phyloP scores from a whole-genome alignment of 495 filamentous ascomycete genomes.

The Gamarada debralockiae region DNA sequence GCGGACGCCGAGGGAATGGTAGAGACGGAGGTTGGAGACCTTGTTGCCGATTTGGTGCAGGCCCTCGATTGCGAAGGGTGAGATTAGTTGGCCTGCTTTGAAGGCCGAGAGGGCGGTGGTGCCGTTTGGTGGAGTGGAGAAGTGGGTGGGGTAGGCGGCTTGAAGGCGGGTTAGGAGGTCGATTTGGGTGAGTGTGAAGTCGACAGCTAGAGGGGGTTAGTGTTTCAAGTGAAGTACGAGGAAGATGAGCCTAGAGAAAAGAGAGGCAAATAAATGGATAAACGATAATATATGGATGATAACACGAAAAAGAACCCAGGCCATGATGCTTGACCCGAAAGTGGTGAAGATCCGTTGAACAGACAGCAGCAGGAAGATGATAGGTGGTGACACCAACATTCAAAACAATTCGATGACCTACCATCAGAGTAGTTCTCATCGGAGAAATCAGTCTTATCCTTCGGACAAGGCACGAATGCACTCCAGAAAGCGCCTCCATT shows the following conservation, averaged over 20 bases:
- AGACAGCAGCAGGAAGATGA: conserved; percentile 1
- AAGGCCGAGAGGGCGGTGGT: conserved; percentile 57
- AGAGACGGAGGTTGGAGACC: conserved; percentile 68
- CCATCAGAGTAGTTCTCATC: conserved; percentile 60
- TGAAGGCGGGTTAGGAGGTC: conserved; percentile 74
- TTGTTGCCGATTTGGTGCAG: conserved; percentile 95
- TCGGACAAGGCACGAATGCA: conserved; percentile 75
- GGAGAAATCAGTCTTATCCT: conserved; percentile 66
- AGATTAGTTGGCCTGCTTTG: conserved; percentile 48
- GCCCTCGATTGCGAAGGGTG: conserved; percentile 82
- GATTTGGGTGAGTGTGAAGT: conserved; percentile 75
- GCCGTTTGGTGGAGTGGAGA: conserved; percentile 58
- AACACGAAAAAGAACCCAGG: background rate
- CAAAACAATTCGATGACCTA: conserved; percentile 22
- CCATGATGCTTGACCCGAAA: background rate
- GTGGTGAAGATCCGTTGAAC: background rate
- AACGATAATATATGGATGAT: background rate
- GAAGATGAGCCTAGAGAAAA: too few relatives aligned
- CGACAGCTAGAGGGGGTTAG: conserved; percentile 46
- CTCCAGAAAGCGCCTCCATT: conserved; percentile 88
- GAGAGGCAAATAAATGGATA: background rate
- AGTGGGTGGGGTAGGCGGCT: conserved; percentile 61
- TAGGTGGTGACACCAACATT: too few relatives aligned
- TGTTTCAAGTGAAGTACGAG: too few relatives aligned
- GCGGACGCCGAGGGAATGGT: conserved; percentile 75